Evolutionary conservation across 2,329 filamentous ascomycete species (phyloP), one percentile per base, ranked within the genome.

Genomic region (Xylariaceae sp.): DNA sequence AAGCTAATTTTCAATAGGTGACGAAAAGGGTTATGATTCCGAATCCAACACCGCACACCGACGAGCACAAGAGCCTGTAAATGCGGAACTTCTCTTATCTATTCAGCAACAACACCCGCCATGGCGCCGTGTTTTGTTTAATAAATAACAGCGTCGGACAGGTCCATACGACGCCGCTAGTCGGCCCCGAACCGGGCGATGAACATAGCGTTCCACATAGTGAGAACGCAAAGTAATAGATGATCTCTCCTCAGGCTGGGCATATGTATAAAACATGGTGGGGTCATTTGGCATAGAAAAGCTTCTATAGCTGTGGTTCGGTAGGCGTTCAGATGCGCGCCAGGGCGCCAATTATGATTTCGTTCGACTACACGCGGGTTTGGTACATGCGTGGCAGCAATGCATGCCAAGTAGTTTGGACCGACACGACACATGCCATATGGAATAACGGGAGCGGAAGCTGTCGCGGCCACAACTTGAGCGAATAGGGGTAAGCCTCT

Each of bases 181-280:
- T 63, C 60, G 18, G 42, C 56, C 48, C 61, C 57, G 56, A 55
- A 59, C 55, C 52, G 52, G 57, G 55, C 59, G 46, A 45, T 53
- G 54, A 53, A 60, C 58, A 19, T 51, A 52, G 56, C 52, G 55
- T 49, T 55, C 47, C 51, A 41, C 56, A 51, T 40, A 51, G 53
- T 56, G 62, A 65, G 61, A 63, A 63, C 54, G 69, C 67, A 70
- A 75, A 71, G 70, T 70, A 71, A 74, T 71, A 71, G 73, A 76
- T 71, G 71, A 76, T 79, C 75, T 77, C 77, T 78, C 74, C 76
- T 77, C 77, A 70, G 68, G 66, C 72, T 73, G 70, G 72, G 69
- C 67, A 70, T 59, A 55, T 71, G 65, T 80, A 75, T 79, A 80
- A 72, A 77, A 71, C 78, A 78, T 69, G 71, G 65, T 70, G 70